phyloP scores from a whole-genome alignment of 306 rosid genomes.

The Arachis stenosperma region DNA sequence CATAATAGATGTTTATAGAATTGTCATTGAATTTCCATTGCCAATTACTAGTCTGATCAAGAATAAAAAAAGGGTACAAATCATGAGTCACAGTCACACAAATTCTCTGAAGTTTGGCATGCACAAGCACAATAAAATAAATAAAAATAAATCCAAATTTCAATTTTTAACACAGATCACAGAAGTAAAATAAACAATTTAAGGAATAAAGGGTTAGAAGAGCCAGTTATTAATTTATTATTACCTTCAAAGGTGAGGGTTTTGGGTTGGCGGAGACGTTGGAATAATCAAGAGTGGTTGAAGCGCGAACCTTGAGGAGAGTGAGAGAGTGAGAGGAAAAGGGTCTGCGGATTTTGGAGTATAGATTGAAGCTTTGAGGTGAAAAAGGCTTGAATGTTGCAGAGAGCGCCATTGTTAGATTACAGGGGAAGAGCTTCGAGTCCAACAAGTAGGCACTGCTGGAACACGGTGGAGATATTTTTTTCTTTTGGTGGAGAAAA shows the following conservation, averaged over 20 bases:
- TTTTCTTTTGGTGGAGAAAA: conserved; percentile 27
- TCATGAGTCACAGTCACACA: background rate
- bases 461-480: background rate
- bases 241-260: conserved; percentile 69
- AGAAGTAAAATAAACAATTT: background rate
- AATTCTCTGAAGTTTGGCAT: background rate
- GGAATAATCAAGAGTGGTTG: conserved; percentile 77
- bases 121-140: background rate
- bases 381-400: conserved; percentile 62
- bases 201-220: conserved; percentile 8
- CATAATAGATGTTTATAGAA: conserved; percentile 73
- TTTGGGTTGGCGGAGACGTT: conserved; percentile 57
- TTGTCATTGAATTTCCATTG: conserved; percentile 87
- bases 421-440: conserved; percentile 3
- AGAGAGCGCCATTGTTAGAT: conserved; percentile 66
- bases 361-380: conserved; percentile 45
- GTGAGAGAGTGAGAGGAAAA: conserved; percentile 38
- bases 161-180: conserved; percentile 17
- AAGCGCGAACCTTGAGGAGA: conserved; percentile 65
- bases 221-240: background rate
- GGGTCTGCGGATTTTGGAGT: conserved; percentile 50
- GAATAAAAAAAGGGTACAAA: background rate
- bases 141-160: background rate
- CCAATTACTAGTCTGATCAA: conserved; percentile 75
- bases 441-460: background rate